Percentiles rank a stretch among this genome's conserved stretches.
These are phyloP conservation scores for Podospora pseudocomata DNA, from an alignment of 495 filamentous ascomycete species.

Conservation along the genomic window DNA sequence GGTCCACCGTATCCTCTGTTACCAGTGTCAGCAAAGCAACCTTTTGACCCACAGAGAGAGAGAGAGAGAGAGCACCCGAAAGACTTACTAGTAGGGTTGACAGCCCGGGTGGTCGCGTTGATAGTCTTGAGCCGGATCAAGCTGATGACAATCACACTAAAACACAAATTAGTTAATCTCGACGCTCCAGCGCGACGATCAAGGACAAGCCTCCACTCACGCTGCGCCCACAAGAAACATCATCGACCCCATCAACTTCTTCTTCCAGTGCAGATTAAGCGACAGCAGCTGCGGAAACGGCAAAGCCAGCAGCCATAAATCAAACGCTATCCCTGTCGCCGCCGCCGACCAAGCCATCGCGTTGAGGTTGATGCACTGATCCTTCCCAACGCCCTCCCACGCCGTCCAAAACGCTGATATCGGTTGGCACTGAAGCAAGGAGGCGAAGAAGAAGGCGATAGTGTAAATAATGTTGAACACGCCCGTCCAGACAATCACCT, in stretches of 20 bases:
- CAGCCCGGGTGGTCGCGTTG: constrained; percentile 23
- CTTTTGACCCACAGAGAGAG: no score
- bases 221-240: constrained; percentile 41
- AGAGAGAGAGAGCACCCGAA: background rate
- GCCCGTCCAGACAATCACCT: constrained; percentile 31
- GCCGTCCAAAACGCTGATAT: constrained; percentile 30
- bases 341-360: constrained; percentile 32
- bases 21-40: background rate
- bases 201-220: constrained; percentile 23
- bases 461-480: constrained; percentile 35
- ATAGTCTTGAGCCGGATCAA: constrained; percentile 33
- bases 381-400: constrained; percentile 29
- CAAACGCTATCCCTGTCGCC: constrained; percentile 34
- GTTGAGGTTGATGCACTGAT: constrained; percentile 33
- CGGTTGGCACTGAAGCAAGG: constrained; percentile 45
- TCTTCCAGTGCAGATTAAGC: constrained; percentile 35
- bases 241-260: constrained; percentile 32
- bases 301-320: constrained; percentile 37
- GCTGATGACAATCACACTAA: constrained; percentile 32
- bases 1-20: constrained; percentile 29
- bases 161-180: constrained; percentile 4
- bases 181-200: no score
- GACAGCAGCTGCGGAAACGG: constrained; percentile 35
- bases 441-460: constrained; percentile 36
- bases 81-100: constrained; percentile 30